Percentiles rank a stretch among this genome's conserved stretches.
These are phyloP conservation scores for Boletus rufocinnamomeus DNA, from an alignment of 768 basidiomycete species.

Conservation along the genomic window DNA sequence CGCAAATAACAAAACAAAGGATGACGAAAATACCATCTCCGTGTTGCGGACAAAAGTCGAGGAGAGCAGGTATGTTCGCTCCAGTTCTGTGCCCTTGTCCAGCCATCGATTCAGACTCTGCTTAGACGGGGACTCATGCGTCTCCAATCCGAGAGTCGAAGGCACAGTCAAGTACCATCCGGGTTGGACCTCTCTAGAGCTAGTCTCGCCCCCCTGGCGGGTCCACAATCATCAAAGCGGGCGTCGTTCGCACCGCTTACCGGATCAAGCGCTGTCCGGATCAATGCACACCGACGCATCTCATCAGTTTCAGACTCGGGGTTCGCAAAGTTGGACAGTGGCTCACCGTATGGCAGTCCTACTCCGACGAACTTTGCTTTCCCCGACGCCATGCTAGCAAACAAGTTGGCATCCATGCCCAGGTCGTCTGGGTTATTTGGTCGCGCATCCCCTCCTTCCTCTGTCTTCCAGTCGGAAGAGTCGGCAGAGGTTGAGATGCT, in stretches of 20 bases:
- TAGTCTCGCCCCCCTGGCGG: slow-evolving; percentile 38
- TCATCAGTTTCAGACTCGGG: slow-evolving; percentile 72
- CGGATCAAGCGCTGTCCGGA: slow-evolving; percentile 47
- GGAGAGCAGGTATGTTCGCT: slow-evolving; percentile 68
- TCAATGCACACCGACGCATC: slow-evolving; percentile 64
- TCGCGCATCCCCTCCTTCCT: slow-evolving; percentile 47
- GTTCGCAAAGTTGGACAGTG: slow-evolving; percentile 36
- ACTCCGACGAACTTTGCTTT: slow-evolving; percentile 40
- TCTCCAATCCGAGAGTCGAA: slow-evolving; percentile 73
- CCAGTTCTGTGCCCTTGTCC: neutral
- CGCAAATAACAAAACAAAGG: slow-evolving; percentile 53
- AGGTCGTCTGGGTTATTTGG: slow-evolving; percentile 55
- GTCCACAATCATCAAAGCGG: slow-evolving; percentile 62
- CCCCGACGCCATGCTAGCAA: slow-evolving; percentile 31
- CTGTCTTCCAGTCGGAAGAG: slow-evolving; percentile 34
- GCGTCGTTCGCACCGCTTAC: slow-evolving; percentile 75
- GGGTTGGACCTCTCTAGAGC: slow-evolving; percentile 61
- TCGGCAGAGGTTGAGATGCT: slow-evolving; percentile 55
- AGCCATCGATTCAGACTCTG: slow-evolving; percentile 10
- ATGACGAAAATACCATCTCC: slow-evolving; percentile 76
- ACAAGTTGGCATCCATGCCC: slow-evolving; percentile 29
- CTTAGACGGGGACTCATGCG: slow-evolving; percentile 82
- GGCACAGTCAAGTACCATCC: slow-evolving; percentile 54
- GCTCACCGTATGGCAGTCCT: slow-evolving; percentile 33
- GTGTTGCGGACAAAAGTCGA: slow-evolving; percentile 83